phyloP scores from a whole-genome alignment of 2,329 filamentous ascomycete species.

The Calonectria honghensis region DNA sequence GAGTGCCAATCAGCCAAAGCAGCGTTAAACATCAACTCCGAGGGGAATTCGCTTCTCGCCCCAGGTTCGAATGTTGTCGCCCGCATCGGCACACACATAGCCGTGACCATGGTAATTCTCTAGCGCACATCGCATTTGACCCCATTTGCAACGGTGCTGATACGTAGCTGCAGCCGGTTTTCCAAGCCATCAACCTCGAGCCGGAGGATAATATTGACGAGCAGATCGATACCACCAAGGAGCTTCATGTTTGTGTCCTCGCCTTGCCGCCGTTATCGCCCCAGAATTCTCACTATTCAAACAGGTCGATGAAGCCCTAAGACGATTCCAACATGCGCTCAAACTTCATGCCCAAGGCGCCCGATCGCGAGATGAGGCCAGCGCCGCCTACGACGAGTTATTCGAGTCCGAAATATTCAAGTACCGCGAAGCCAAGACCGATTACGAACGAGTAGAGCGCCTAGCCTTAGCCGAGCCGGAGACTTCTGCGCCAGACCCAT shows the following conservation, averaged over 20 bases:
- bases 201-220: conserved; percentile 93
- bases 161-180: conserved; percentile 72
- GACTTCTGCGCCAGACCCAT: conserved; percentile 65
- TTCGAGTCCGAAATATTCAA: conserved; percentile 96
- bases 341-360: conserved; percentile 94
- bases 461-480: conserved; percentile 70
- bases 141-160: conserved; percentile 36
- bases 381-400: conserved; percentile 86
- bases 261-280: not conserved
- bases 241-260: conserved; percentile 79
- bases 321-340: conserved; percentile 92
- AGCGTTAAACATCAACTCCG: conserved; percentile 31
- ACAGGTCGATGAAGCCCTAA: conserved; percentile 94
- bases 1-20: conserved; percentile 43
- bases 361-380: conserved; percentile 83
- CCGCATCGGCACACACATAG: conserved; percentile 39
- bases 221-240: conserved; percentile 95
- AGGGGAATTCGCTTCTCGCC: conserved; percentile 28
- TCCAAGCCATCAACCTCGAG: conserved; percentile 94
- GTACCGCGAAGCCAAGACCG: conserved; percentile 90
- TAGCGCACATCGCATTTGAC: not conserved
- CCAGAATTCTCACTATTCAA: conserved; percentile 25
- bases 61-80: conserved; percentile 49
- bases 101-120: conserved; percentile 51
- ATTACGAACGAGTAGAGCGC: conserved; percentile 83